These are phyloP conservation scores for Gentiana dahurica DNA, from an alignment of 257 asterid species.

Conservation along the genomic window DNA sequence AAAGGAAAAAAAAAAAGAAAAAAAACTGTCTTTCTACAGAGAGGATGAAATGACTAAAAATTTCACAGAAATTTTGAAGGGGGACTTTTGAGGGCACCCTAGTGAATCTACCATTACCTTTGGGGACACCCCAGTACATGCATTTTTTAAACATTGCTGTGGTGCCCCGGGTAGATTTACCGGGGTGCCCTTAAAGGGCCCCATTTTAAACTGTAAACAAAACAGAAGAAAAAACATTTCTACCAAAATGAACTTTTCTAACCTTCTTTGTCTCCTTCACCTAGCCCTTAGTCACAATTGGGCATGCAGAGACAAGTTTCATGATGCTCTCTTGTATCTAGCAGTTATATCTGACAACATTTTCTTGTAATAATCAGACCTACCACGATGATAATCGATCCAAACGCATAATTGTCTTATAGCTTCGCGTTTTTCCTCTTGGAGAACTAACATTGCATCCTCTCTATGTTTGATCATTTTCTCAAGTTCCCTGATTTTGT, in stretches of 20 bases:
- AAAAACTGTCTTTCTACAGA: not conserved
- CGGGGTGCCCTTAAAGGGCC: no score
- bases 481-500: constrained; percentile 62
- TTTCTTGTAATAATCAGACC: constrained; percentile 62
- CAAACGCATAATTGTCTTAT: constrained; percentile 82
- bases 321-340: constrained; percentile 8
- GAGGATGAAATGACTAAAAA: not conserved
- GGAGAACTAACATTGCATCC: constrained; percentile 44
- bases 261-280: not conserved
- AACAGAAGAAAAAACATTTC: not conserved
- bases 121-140: no score
- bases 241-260: not conserved
- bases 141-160: no score
- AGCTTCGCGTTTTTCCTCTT: constrained; percentile 85
- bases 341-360: constrained; percentile 31
- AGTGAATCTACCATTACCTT: no score
- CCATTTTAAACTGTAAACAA: constrained; percentile 7
- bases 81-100: no score
- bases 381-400: constrained; percentile 77
- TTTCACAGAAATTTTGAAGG: not conserved
- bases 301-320: not conserved
- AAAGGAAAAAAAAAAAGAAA: no score
- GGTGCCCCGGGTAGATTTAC: no score
- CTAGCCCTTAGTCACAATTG: not conserved
- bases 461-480: constrained; percentile 44